Evolutionary conservation across 129 eudicot genomes (phyloP).

Genomic region (Pseudognaphalium luteoalbum): DNA sequence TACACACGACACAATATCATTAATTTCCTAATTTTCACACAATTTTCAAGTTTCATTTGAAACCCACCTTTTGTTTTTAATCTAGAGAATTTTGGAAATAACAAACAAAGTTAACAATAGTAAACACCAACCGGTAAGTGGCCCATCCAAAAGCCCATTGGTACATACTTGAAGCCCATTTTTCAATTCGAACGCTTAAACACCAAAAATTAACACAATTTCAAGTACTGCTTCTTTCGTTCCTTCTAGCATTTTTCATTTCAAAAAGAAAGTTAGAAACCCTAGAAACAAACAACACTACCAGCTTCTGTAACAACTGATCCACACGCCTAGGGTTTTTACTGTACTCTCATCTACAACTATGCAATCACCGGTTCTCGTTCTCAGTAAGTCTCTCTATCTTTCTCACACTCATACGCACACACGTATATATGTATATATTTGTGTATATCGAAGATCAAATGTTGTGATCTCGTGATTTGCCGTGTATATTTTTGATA

Average conservation of each 20-base stretch:
- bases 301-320: conserved; percentile 24
- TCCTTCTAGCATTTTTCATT: conserved; percentile 21
- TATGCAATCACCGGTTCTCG: conserved; percentile 79
- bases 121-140: background rate
- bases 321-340: background rate
- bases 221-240: background rate
- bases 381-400: conserved; percentile 54
- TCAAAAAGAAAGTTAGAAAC: conserved; percentile 22
- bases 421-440: background rate
- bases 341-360: background rate
- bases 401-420: background rate
- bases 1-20: no score
- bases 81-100: no score
- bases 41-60: no score
- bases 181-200: background rate
- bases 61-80: no score
- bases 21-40: no score
- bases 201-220: background rate
- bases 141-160: conserved; percentile 24
- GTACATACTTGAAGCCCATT: conserved; percentile 9
- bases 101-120: no score
- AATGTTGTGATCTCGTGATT: conserved; percentile 22
- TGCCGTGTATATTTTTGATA: background rate
- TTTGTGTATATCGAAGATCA: background rate
- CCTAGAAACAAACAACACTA: conserved; percentile 28